Conservation (phyloP, 805 yeast genomes). For the Trichomonascus vanleenenianus region DNA sequence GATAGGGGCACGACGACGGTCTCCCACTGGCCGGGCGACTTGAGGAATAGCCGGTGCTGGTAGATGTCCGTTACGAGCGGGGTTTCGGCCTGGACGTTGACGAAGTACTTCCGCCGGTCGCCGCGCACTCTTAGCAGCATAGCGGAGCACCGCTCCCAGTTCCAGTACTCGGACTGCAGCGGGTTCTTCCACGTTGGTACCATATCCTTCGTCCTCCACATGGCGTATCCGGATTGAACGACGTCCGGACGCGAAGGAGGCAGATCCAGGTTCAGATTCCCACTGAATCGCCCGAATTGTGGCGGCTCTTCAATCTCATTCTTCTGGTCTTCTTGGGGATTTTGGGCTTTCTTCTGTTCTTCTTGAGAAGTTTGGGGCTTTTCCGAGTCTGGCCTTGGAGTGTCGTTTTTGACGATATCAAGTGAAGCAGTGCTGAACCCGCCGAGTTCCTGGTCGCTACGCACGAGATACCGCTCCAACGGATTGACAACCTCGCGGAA, state of each 20-base stretch:
- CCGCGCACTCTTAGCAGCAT: conserved; percentile 66
- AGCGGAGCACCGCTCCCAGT: conserved; percentile 56
- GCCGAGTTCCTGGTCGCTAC: conserved; percentile 70
- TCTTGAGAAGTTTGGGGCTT: too few species aligned
- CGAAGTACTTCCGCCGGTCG: conserved; percentile 64
- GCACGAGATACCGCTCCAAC: conserved; percentile 43
- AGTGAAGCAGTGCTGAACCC: conserved; percentile 65
- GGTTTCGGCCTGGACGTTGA: conserved; percentile 75
- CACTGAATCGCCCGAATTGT: conserved; percentile 56
- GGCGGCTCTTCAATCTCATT: too few species aligned
- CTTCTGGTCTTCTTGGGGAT: background rate
- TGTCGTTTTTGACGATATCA: conserved; percentile 33
- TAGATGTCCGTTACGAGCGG: conserved; percentile 70
- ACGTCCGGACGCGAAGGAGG: conserved; percentile 61
- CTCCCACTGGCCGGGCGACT: conserved; percentile 74
- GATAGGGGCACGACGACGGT: conserved; percentile 69
- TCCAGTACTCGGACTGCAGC: conserved; percentile 50
- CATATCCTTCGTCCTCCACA: conserved; percentile 73
- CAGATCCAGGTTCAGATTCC: conserved; percentile 57
- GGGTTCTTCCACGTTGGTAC: conserved; percentile 30
- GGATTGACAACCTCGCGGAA: conserved; percentile 44
- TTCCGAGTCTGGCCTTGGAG: background rate
- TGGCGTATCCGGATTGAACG: conserved; percentile 61
- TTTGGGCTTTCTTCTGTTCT: background rate
- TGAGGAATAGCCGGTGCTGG: conserved; percentile 71